Conservation (phyloP, 1,284 basidiomycete species). For the Cryptococcus sp. region DNA sequence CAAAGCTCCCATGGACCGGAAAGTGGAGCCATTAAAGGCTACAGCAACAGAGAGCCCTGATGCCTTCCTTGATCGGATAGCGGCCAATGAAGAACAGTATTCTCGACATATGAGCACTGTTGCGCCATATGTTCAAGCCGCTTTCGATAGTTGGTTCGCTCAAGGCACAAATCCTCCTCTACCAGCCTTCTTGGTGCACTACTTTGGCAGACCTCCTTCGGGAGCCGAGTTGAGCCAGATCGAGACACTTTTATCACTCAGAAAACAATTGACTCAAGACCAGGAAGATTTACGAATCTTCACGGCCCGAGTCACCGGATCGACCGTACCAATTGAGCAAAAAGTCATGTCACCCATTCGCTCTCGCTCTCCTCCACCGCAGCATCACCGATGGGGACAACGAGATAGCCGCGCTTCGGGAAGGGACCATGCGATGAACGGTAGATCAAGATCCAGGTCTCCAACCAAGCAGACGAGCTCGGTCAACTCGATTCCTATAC, state of each 20-base stretch:
- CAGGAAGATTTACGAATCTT: slow-evolving; percentile 21
- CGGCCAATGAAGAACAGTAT: slow-evolving; percentile 28
- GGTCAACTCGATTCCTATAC: slow-evolving; percentile 12
- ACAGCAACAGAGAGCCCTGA: not conserved
- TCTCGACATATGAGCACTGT: slow-evolving; percentile 24
- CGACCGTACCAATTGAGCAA: no score
- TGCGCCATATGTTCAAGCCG: slow-evolving; percentile 42
- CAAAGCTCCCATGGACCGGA: not conserved
- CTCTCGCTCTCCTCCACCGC: no score
- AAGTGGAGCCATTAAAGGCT: no score
- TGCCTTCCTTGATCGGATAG: slow-evolving; percentile 19
- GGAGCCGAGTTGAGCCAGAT: slow-evolving; percentile 36
- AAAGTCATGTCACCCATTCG: no score
- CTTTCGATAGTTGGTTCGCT: slow-evolving; percentile 40
- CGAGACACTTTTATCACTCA: slow-evolving; percentile 26
- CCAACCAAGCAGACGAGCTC: not conserved
- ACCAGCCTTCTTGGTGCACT: slow-evolving; percentile 37
- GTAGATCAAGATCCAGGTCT: not conserved
- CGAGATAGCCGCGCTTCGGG: not conserved
- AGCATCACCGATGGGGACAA: not conserved
- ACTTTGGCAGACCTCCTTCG: slow-evolving; percentile 39
- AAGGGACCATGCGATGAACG: not conserved
- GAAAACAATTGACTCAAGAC: slow-evolving; percentile 23
- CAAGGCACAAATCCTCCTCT: slow-evolving; percentile 30
- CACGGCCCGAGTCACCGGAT: no score